Evolutionary conservation across 1,284 basidiomycete species (phyloP), one percentile per base, ranked within the genome.

Genomic region (Ceratobasidium sp.): DNA sequence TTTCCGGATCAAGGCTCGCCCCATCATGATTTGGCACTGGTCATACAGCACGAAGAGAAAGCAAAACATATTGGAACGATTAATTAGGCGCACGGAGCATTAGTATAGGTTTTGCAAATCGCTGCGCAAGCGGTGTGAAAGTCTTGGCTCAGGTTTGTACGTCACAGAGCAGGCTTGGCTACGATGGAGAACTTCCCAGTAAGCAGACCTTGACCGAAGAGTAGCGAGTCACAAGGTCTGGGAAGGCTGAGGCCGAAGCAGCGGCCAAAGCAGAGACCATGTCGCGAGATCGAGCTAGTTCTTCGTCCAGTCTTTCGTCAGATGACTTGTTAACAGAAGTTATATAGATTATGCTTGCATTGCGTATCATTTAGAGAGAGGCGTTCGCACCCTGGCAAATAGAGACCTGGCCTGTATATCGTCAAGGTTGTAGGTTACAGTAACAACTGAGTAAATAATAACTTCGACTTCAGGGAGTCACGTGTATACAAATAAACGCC

Each of bases 1-100:
- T 64, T 64, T 64, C 63, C 63, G 63, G 63, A 64, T 17, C 63
- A 64, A 64, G 63, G 45, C 63, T 47, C 26, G 63, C n/a, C 28
- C 45, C 45, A 64, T 64, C 63, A 64, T 64, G 15, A 49, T 23
- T 49, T 64, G 39, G 37, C 60, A 37, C 39, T n/a, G 11, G 8
- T 1, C 11, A 8, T 15, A 42, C 63, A 42, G 39, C 42, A 49
- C 1, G n/a, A 23, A 7, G 17, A 47, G 31, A 23, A 20, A 20
- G 45, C 4, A 64, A 33, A 31, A 28, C 17, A 26, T 20, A 31
- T 64, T n/a, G 58, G 20, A 17, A 15, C 26, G 56, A 39, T 4
- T 39, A n/a, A n/a, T 61, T 17, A 31, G 3, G 35, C 2, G 58
- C 10, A n/a, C 58, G 58, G 58, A 61, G 33, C 58, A 61, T 61